Evolutionary conservation across 2,329 filamentous ascomycete species (phyloP), one percentile per base, ranked within the genome.

Genomic region (Dactylellina haptotyla): DNA sequence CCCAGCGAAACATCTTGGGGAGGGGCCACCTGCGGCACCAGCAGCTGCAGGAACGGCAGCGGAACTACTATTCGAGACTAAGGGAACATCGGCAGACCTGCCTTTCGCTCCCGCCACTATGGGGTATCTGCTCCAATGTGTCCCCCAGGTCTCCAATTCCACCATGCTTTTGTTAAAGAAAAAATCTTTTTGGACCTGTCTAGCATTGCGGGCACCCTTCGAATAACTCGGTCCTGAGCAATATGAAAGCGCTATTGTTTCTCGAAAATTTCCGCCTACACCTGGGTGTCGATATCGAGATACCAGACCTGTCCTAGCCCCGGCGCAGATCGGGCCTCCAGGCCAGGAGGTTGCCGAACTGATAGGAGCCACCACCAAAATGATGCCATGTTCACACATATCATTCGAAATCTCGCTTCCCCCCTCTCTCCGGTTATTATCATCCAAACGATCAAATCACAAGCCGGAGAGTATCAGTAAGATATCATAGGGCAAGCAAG

Each of bases 31-130:
- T 67, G 63, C 63, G 62, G 62, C 62, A 66, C 23, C 41, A 23
- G n/a, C 28, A 66, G 43, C 51, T 61, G 64, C 64, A 69, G 64
- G 64, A 61, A 69, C 54, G 48, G 64, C 41, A 61, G 64, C 62
- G 41, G 56, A 26, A 32, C 43, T 43, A 46, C 54, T 43, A 30
- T 67, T 67, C 41, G 56, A 30, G 39, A n/a, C 56, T 48, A 34
- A 41, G 41, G 18, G 37, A 14, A 18, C 51, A 30, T 57, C 37
- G 53, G 53, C 37, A 41, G 20, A 57, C 34, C 14, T 57, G 37
- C 53, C 53, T 16, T 41, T 41, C 23, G 53, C 34, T 57, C 53
- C 53, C 53, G 53, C 53, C 34, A 57, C 4, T n/a, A n/a, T n/a
- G n/a, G n/a, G n/a, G n/a, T n/a, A n/a, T n/a, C n/a, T n/a, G n/a